Evolutionary conservation across 192 early-diverging fungal species (phyloP), one percentile per base, ranked within the genome.

Genomic region (Phlyctochytrium planicorne): DNA sequence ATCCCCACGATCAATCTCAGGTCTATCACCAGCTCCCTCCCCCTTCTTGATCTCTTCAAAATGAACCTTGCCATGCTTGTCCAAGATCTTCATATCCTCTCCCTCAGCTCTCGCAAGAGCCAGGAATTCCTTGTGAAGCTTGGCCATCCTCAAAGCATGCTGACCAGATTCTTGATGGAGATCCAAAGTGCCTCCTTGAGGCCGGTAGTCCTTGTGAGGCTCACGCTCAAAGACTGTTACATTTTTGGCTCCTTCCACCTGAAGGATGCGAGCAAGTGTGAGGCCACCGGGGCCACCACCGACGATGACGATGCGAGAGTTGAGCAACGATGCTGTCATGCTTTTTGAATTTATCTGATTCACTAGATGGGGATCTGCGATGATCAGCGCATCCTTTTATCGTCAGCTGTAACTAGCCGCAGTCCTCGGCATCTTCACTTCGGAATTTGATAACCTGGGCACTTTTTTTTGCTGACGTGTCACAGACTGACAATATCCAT

Each of bases 251-350:
- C 73, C 34, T 63, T 34, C 53, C 70, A 37, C 24, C 31, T 81
- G 77, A n/a, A 85, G 75, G 29, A 83, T 70, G 24, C 74, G 59
- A 6, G 80, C 79, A 23, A 74, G 72, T 12, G 72, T 75, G 20
- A 85, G 77, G 20, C 83, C 83, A 4, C 77, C 79, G 55, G 77
- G 81, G 17, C 84, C 84, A 12, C 63, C 81, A 24, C 84, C 84
- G 1, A 83, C 69, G 52, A 85, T 78, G 34, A 73, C 74, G 25
- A 83, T 72, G 34, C 65, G 27, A n/a, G n/a, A n/a, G n/a, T n/a
- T n/a, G n/a, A n/a, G n/a, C n/a, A n/a, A n/a, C n/a, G n/a, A n/a
- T n/a, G n/a, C n/a, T n/a, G n/a, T n/a, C n/a, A n/a, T n/a, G n/a
- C n/a, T n/a, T n/a, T n/a, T n/a, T n/a, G n/a, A n/a, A n/a, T n/a